Evolutionary conservation across 331 rosid genomes (phyloP), one percentile per base, ranked within the genome.

Genomic region (Saraca asoca): DNA sequence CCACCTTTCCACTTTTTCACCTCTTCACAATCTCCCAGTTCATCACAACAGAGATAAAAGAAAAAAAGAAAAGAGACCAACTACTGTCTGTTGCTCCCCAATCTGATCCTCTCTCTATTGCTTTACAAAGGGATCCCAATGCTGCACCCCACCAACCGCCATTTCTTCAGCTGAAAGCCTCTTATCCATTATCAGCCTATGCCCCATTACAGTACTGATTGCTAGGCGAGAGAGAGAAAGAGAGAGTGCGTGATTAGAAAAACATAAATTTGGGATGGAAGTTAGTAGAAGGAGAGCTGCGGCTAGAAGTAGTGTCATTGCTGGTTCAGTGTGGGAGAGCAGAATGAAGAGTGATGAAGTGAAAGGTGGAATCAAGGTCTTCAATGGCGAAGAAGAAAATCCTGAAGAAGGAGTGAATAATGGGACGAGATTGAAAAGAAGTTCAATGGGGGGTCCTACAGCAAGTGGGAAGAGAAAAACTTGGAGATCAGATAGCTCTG

Each of bases 271-370:
- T 57, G 58, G 18, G 60, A 83, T 88, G 95, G 90, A 83, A 35
- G 82, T 76, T 63, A 69, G 80, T 5, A 72, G 81, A 49, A 82
- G 83, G 55, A 83, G 75, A 70, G 51, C 39, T 37, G 84, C 69
- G 10, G 63, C 11, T 5, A 71, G 76, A 19, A 73, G 72, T 18
- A 68, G 78, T 69, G 92, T 83, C 37, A 85, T 81, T 51, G 80
- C 87, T 12, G 98, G 98, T 56, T 89, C 96, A 5, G 96, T 89
- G 68, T 91, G 95, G 98, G 96, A 91, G 74, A 91, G 83, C 66
- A 87, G 98, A 12, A 91, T 88, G 95, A 91, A 88, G 85, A 57
- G 73, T 51, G 96, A 91, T 66, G 87, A 89, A 71, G 96, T 83
- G 7, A 80, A 59, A 74, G 98, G 93, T 9, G 98, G 96, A 37